Conservation (phyloP, 768 basidiomycete genomes). For the Trametes cubensis region DNA sequence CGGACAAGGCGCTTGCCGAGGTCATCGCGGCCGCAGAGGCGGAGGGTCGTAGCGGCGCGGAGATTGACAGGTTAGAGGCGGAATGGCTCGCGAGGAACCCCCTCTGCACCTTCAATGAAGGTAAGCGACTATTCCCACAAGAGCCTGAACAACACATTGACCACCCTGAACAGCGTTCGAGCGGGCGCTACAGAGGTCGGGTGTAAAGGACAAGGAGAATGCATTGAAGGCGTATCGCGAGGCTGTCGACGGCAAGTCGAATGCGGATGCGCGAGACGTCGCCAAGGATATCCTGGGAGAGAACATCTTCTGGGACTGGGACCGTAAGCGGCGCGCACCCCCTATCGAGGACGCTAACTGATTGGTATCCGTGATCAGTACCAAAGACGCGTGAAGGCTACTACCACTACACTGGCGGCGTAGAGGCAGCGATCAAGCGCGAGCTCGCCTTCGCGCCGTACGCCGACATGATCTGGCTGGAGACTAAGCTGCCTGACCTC, state of each 20-base stretch:
- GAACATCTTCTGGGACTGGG: slow-evolving; percentile 87
- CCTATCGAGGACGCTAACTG: not conserved
- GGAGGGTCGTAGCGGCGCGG: slow-evolving; percentile 61
- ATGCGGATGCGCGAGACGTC: slow-evolving; percentile 66
- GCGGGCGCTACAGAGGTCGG: slow-evolving; percentile 54
- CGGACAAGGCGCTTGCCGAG: slow-evolving; percentile 62
- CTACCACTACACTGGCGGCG: slow-evolving; percentile 82
- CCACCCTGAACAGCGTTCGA: slow-evolving; percentile 52
- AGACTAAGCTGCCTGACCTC: slow-evolving; percentile 87
- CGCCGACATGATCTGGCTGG: slow-evolving; percentile 90
- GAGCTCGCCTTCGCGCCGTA: slow-evolving; percentile 80
- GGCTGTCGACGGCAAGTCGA: slow-evolving; percentile 66
- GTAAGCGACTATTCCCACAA: slow-evolving; percentile 40
- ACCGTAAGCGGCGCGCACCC: slow-evolving; percentile 53
- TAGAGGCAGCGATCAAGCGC: slow-evolving; percentile 82
- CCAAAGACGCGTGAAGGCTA: slow-evolving; percentile 91
- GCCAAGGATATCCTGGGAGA: slow-evolving; percentile 76
- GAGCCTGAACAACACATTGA: not conserved
- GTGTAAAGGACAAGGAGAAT: slow-evolving; percentile 50
- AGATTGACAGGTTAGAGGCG: slow-evolving; percentile 73
- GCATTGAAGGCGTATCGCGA: slow-evolving; percentile 61
- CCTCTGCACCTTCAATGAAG: slow-evolving; percentile 84
- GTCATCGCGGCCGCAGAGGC: slow-evolving; percentile 69
- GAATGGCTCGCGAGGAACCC: slow-evolving; percentile 72
- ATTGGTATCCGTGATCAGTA: slow-evolving; percentile 42